Base-by-base conservation (phyloP, 768 basidiomycete genomes). In the Xanthoconium purpureum region DNA sequence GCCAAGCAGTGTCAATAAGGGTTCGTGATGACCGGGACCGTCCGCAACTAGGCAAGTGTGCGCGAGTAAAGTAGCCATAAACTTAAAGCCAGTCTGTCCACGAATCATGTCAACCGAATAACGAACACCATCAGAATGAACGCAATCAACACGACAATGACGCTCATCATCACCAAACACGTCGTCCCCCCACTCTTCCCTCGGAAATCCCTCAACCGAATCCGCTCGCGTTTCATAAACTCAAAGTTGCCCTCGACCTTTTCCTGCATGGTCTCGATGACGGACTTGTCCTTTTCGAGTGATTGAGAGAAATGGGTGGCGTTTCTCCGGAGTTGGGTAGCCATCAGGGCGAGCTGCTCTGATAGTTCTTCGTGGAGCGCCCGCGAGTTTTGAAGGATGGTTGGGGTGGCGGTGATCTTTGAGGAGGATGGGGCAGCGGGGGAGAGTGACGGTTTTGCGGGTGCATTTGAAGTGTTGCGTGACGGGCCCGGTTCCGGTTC, bases 261-360 rank as follows among this genome's bases (percentile, higher is more conserved):
- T 62, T 80, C 77, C 59, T 86, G 79, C 13, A 91, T 82, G 11
- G 78, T 75, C 32, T 84, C 82, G 3, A 97, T 69, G 9, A 94
- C 79, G 0, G 77, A 76, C 63, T 88, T 84, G 70, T 98, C 95
- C 53, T 85, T 85, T 40, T 76, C 84, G 2, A 98, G 75, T 12
- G 84, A 77, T 5, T 78, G 77, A 6, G 88, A 81, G 67, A 98
- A 95, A 63, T 92, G 84, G 0, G 87, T 68, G 0, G 93, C 87
- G 61, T 96, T 96, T 24, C 83, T 78, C 63, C 89, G 91, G 48
- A 98, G 83, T 67, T 94, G 92, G 11, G 84, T 77, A 1, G 93
- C 92, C 95, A 98, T 98, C 54, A 83, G 71, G 1, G 84, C 85
- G 28, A 95, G 82, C 64, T 91, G 87, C 10, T 77, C 76, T 0